Conservation (phyloP, 2,329 filamentous ascomycete genomes). For the Cercospora sp. region DNA sequence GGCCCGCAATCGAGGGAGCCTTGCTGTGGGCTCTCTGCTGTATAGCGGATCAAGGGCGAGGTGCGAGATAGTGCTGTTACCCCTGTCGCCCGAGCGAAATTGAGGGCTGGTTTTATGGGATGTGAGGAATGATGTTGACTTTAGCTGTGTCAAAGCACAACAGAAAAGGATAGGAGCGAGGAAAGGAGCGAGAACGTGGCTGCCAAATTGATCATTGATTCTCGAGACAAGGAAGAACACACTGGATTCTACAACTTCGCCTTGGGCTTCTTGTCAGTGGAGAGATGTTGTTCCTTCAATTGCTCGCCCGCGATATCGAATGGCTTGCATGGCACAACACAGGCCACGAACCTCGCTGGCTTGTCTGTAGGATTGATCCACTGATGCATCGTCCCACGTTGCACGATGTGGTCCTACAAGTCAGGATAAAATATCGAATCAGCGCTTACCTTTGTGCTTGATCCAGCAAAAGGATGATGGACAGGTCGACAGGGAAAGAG, state of each 20-base stretch:
- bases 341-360: conserved; percentile 27
- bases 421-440: neutral
- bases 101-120: no score
- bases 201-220: no score
- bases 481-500: neutral
- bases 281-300: conserved; percentile 19
- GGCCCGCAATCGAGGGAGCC: no score
- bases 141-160: no score
- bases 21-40: no score
- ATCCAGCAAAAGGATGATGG: neutral
- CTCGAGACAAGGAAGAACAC: no score
- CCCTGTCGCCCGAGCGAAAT: no score
- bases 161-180: no score
- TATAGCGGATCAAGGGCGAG: no score
- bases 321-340: conserved; percentile 25
- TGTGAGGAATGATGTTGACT: no score
- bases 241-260: neutral
- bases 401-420: conserved; percentile 29
- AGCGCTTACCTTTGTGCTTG: conserved; percentile 1
- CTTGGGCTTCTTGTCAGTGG: neutral
- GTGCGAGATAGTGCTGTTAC: no score
- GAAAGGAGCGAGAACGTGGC: no score
- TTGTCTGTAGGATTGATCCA: conserved; percentile 29
- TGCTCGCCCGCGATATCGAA: conserved; percentile 27
- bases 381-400: conserved; percentile 29